These are phyloP conservation scores for Curvularia eragrostidis DNA, from an alignment of 2,329 filamentous ascomycete genomes.

Conservation along the genomic window DNA sequence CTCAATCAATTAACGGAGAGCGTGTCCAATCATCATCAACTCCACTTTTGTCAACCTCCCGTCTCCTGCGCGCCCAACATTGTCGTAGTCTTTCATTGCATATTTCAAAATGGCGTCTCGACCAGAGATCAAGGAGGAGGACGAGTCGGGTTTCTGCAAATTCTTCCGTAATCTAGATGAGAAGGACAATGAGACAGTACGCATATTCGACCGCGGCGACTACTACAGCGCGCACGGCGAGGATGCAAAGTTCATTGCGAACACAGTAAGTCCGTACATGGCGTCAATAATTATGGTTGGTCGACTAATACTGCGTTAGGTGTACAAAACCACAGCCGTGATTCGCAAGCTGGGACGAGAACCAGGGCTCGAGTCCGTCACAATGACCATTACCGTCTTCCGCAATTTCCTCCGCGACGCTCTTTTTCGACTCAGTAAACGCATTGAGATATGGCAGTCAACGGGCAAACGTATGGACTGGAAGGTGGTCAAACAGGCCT, in stretches of 20 bases:
- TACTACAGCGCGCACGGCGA: slow-evolving; percentile 94
- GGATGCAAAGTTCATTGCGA: slow-evolving; percentile 82
- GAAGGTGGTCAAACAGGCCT: slow-evolving; percentile 88
- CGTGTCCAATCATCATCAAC: slow-evolving; percentile 10
- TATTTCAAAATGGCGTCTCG: slow-evolving; percentile 57
- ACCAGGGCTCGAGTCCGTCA: slow-evolving; percentile 89
- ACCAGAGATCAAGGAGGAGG: slow-evolving; percentile 76
- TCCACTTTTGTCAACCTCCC: neutral
- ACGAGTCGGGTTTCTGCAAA: slow-evolving; percentile 95
- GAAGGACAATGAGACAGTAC: slow-evolving; percentile 75
- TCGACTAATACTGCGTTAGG: slow-evolving; percentile 54
- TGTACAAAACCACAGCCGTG: slow-evolving; percentile 98
- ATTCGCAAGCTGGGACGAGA: slow-evolving; percentile 86
- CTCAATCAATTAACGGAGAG: slow-evolving; percentile 10
- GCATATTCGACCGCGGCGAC: slow-evolving; percentile 92
- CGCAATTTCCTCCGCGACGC: slow-evolving; percentile 94
- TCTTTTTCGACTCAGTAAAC: slow-evolving; percentile 87
- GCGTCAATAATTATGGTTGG: too few species aligned
- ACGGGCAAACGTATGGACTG: slow-evolving; percentile 79
- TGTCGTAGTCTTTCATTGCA: neutral
- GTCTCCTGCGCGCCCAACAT: neutral
- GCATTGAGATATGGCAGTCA: slow-evolving; percentile 88
- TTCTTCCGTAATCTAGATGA: slow-evolving; percentile 87
- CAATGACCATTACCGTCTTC: slow-evolving; percentile 93
- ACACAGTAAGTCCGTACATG: slow-evolving; percentile 63